Evolutionary conservation across 108 stramenopile species (phyloP).

Genomic region (Chaetoceros tenuissimus): DNA sequence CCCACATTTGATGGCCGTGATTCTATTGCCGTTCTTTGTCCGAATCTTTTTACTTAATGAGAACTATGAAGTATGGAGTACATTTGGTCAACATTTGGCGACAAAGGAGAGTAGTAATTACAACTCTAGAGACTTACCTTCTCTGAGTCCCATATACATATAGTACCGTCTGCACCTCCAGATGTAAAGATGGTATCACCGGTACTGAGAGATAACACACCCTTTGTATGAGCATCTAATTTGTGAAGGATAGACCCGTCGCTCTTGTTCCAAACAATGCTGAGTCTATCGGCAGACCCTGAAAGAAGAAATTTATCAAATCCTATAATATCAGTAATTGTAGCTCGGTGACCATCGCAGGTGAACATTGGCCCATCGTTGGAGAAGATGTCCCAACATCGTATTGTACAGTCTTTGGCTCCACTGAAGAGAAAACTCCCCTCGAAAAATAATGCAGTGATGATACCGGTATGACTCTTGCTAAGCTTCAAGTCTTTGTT

Average conservation of each 20-base stretch:
- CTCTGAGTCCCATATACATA: background rate
- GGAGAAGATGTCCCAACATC: background rate
- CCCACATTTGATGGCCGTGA: conserved; percentile 36
- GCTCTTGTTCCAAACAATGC: background rate
- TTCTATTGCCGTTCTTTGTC: too few relatives aligned
- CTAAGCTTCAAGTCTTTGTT: background rate
- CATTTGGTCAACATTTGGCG: too few relatives aligned
- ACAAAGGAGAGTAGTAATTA: background rate
- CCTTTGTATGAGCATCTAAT: background rate
- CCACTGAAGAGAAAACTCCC: background rate
- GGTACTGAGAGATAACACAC: background rate
- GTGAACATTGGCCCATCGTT: background rate
- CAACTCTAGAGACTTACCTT: conserved; percentile 8
- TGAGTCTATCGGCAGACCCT: background rate
- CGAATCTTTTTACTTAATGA: too few relatives aligned
- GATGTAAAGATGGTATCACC: background rate
- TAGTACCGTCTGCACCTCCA: background rate
- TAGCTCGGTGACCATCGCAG: background rate
- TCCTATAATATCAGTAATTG: background rate
- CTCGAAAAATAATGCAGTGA: background rate
- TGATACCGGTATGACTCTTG: background rate
- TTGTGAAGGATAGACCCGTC: background rate
- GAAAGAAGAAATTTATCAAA: background rate
- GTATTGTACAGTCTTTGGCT: background rate
- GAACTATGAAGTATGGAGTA: too few relatives aligned